Percentiles rank a stretch among this genome's conserved stretches.
Evolutionary conservation across 495 filamentous ascomycete genomes (phyloP).

Genomic region (Pyrenopolyporus hunteri): DNA sequence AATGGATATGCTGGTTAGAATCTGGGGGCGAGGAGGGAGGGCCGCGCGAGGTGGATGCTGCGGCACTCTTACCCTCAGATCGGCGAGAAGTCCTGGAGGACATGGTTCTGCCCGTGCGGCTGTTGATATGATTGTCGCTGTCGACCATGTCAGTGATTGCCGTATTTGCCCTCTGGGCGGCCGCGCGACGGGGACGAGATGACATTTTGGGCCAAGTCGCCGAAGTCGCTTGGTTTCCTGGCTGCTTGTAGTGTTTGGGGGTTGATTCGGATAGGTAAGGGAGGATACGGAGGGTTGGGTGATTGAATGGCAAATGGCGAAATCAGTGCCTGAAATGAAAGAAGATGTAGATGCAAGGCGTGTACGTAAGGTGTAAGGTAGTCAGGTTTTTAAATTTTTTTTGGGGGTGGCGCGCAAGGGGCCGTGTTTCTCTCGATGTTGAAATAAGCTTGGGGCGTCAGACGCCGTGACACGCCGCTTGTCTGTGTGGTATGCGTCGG

Average conservation of each 20-base stretch:
- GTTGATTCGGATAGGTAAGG: constrained; percentile 2
- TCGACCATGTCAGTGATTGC: constrained; percentile 59
- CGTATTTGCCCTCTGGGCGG: constrained; percentile 55
- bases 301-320: constrained; percentile 14
- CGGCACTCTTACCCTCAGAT: constrained; percentile 51
- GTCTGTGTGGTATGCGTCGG: background rate
- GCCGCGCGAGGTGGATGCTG: constrained; percentile 61
- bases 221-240: background rate
- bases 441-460: constrained; percentile 37
- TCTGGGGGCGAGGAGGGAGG: constrained; percentile 61
- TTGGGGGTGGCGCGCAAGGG: constrained; percentile 33
- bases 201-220: constrained; percentile 43
- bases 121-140: constrained; percentile 52
- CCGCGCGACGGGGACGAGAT: constrained; percentile 53
- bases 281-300: background rate
- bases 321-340: constrained; percentile 9
- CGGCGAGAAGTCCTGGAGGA: constrained; percentile 56
- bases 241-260: too few relatives aligned
- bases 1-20: constrained; percentile 67
- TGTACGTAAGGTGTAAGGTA: constrained; percentile 1
- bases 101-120: constrained; percentile 50
- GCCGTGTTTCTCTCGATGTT: constrained; percentile 18
- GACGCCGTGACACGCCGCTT: constrained; percentile 40
- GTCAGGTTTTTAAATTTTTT: constrained; percentile 17
- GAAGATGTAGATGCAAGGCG: constrained; percentile 1